Base-by-base conservation (phyloP, 177 flowering plant genomes). In the Viscum album region DNA sequence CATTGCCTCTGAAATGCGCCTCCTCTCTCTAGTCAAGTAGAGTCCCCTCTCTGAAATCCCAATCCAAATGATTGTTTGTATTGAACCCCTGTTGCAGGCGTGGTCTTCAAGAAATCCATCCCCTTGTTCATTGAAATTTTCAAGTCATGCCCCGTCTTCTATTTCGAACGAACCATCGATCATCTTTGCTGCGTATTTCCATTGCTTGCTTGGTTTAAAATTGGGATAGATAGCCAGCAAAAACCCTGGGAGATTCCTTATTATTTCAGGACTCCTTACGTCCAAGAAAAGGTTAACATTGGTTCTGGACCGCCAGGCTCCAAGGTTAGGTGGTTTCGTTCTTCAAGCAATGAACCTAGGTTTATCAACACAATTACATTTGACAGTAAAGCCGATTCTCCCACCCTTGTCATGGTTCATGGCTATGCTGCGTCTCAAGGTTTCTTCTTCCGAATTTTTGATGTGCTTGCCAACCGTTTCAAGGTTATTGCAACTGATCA, bases 251-350 rank as follows among this genome's bases (percentile, higher is more conserved):
- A n/a, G n/a, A n/a, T n/a, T n/a, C n/a, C 28, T 30, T 68, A 64
- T 56, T 54, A 66, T 75, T 71, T 66, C 84, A 95, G 97, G 76
- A 94, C 97, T 47, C 84, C 89, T 1, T 89, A 88, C 78, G 86
- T 81, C 58, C 89, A 84, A 71, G 97, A 92, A 62, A 77, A 78
- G 71, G 94, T 95, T 45, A 84, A 89, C 74, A 89, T 95, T 56
- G 97, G 99, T n/a, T 83, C 97, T 12, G 91, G 96, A 13, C 96
- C 99, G 16, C 97, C 96, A 0, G 96, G 94, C 12, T 91, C 97
- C 0, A 85, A 82, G 58, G 70, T 86, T 56, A 80, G 89, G 79
- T 95, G 99, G 96, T 89, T 92, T 77, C 85, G 96, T 19, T 92
- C 96, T 36, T 24, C 82, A 0, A 92, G 90, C 75, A 71, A 85